Base-by-base conservation (phyloP, 1,284 basidiomycete species). In the Exobasidium rhododendri region DNA sequence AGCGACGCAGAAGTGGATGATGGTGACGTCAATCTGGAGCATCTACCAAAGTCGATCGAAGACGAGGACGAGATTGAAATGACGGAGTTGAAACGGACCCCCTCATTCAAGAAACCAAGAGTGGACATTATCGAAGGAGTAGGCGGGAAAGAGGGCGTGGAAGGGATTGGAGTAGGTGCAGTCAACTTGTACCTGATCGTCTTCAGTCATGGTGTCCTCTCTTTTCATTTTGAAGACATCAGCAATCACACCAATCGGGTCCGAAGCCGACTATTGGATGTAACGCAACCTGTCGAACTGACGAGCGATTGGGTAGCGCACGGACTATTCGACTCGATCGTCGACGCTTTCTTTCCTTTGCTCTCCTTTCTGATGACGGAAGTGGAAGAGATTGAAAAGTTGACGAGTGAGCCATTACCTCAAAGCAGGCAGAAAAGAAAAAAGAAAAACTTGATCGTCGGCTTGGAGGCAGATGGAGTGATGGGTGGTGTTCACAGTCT, bases 141-240 rank as follows among this genome's bases (percentile, higher is more conserved):
- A 24, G 83, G 83, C 0, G 83, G 83, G 20, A 85, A 85, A 67
- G 84, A 85, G 65, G 85, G 84, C 57, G 74, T 85, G 10, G 85
- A 85, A 67, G 85, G 85, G 66, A 82, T 85, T 11, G 83, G 83
- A 30, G 84, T 94, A 22, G 88, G 88, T 62, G 91, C 89, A 69
- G 86, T 89, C 44, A 93, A 91, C 75, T 83, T 97, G 4, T 97
- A 97, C 80, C 81, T 97, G 17, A 86, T 92, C 6, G 90, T 97
- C 1, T 94, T 97, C 75, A 85, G 87, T 13, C 91, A 93, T 74
- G 94, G 93, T 4, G 88, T 96, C 62, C 88, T 92, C 68, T 88
- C 89, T 57, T 97, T 97, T 79, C 92, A 96, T 81, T 96, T 91
- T 74, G 90, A 90, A 57, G 91, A 97, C 74, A 87, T 96, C 54